Percentiles rank a stretch among this genome's conserved stretches.
Conservation (phyloP, 257 asterid species). For the Phtheirospermum japonicum region DNA sequence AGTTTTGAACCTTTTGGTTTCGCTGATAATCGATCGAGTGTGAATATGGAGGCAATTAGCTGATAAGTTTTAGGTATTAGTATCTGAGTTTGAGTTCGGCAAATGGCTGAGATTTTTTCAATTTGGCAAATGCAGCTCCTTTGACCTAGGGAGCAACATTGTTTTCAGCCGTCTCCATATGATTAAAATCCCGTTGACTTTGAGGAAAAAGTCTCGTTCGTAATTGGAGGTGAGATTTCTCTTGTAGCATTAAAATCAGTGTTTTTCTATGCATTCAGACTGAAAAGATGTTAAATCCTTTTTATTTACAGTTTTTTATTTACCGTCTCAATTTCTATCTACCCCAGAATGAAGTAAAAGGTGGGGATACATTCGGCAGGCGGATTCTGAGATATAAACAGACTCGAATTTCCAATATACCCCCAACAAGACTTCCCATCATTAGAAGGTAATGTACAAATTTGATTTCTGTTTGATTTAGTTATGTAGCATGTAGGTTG, state of each 20-base stretch:
- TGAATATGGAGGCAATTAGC: conserved; percentile 34
- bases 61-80: conserved; percentile 28
- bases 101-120: not conserved
- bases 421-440: not conserved
- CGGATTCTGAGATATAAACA: not conserved
- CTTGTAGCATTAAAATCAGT: not conserved
- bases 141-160: not conserved
- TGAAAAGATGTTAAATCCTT: not conserved
- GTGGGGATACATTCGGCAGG: not conserved
- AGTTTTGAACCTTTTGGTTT: conserved; percentile 33
- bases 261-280: not conserved
- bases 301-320: not conserved
- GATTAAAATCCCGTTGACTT: conserved; percentile 1
- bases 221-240: conserved; percentile 24
- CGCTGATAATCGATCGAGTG: conserved; percentile 33
- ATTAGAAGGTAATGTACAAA: not conserved
- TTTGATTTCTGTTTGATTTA: conserved; percentile 1
- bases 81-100: conserved; percentile 15
- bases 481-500: not conserved
- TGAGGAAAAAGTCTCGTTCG: conserved; percentile 3
- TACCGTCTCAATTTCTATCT: conserved; percentile 19
- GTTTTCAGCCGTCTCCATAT: not conserved
- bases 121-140: conserved; percentile 1
- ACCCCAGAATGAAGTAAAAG: not conserved
- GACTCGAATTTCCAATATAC: not conserved